Base-by-base conservation (phyloP, 2,329 filamentous ascomycete genomes). In the Clonostachys rhizophaga region DNA sequence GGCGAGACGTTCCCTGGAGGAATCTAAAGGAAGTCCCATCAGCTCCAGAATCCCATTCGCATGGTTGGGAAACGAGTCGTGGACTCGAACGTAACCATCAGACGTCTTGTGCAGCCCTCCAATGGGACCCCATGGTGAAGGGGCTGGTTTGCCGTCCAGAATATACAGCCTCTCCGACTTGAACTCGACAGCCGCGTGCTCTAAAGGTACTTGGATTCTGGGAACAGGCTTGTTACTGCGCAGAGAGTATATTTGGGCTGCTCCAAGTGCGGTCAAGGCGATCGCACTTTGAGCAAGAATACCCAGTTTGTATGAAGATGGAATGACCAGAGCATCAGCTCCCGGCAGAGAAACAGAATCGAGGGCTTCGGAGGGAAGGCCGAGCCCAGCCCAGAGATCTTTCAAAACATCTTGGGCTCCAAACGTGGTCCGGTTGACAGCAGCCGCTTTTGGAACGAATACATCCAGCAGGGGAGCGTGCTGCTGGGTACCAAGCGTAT, bases 251-350 rank as follows among this genome's bases (percentile, higher is more conserved):
- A 79, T 56, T 9, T 74, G 62, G 1, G 76, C 68, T 2, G 78
- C 78, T 0, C 69, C 57, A 0, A 83, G 61, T 1, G 74, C 74
- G 1, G 78, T 74, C 0, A 77, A 55, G 0, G 68, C 74, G 24
- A 83, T 77, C 2, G 71, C 66, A 11, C 69, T 63, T 53, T 81
- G 78, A 0, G 77, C 77, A 1, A 83, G 61, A 36, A 73, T 62
- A 1, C 68, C 73, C 13, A 82, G 68, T 48, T 77, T 79, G 65
- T 74, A 81, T 0, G 77, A 81, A 2, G 75, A 81, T 1, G 70
- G 69, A 2, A 69, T 57, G 5, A 60, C 63, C 5, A 63, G 57
- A 1, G 37, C 44, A 16, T 45, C 16, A 1, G 47, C 48, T 1
- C 49, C 50, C 3, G 55, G 49, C 11, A 61, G 49, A 3, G 9